Conservation (phyloP, 2,329 filamentous ascomycete species). For the Coniochaeta sp. region DNA sequence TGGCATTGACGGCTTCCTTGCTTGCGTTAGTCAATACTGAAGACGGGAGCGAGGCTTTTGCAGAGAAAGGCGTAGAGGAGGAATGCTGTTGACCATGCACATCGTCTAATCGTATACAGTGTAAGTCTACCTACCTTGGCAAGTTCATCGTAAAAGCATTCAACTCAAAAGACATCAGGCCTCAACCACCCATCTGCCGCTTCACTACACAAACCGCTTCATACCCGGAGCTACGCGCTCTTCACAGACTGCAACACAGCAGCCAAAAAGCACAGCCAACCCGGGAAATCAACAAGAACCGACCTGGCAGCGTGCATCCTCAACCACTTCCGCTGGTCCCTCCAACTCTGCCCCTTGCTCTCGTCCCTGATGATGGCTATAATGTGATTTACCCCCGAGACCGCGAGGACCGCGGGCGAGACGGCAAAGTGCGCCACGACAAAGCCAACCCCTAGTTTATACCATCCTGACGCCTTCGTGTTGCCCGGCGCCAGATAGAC, state of each 20-base stretch:
- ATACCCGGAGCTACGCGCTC: background rate
- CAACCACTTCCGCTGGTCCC: conserved; percentile 20
- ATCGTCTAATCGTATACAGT: too few species aligned
- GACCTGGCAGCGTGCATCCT: conserved; percentile 19
- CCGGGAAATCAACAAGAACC: conserved; percentile 19
- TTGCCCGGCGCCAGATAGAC: conserved; percentile 10
- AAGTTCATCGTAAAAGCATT: too few species aligned
- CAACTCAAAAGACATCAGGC: too few species aligned
- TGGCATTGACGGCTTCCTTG: too few species aligned
- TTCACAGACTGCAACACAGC: conserved; percentile 16
- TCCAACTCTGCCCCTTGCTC: conserved; percentile 13
- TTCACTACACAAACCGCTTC: too few species aligned
- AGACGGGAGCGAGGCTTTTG: too few species aligned
- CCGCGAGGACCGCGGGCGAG: conserved; percentile 20
- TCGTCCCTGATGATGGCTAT: conserved; percentile 18
- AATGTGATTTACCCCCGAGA: conserved; percentile 21
- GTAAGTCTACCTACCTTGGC: too few species aligned
- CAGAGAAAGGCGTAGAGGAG: too few species aligned
- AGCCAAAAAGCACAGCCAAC: conserved; percentile 23
- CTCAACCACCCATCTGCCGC: too few species aligned
- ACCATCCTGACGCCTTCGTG: conserved; percentile 18
- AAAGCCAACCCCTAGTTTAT: conserved; percentile 20
- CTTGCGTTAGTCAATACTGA: too few species aligned
- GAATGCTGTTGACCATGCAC: too few species aligned
- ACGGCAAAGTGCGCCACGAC: conserved; percentile 23